These are phyloP conservation scores for Ganoderma resinaceum DNA, from an alignment of 1,284 basidiomycete species.

Conservation along the genomic window DNA sequence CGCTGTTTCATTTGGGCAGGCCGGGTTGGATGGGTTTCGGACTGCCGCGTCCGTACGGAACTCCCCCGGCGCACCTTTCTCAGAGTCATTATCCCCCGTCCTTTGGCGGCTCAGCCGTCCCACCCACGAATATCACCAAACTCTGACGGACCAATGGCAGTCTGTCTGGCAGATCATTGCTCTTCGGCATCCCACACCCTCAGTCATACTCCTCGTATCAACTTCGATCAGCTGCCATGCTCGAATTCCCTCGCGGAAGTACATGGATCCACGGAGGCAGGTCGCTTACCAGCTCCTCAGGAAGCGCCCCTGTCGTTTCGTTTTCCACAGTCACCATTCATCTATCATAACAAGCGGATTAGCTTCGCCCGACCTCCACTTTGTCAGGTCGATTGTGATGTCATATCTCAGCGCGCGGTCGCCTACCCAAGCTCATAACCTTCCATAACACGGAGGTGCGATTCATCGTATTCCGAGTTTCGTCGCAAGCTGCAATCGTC, in stretches of 20 bases:
- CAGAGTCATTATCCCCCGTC: constrained; percentile 15
- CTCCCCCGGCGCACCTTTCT: constrained; percentile 16
- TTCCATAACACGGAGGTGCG: background rate
- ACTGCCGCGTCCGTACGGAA: constrained; percentile 23
- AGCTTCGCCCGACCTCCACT: background rate
- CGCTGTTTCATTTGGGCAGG: constrained; percentile 16
- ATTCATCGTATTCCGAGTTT: background rate
- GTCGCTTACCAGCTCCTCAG: background rate
- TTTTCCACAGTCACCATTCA: constrained; percentile 1
- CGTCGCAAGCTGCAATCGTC: background rate
- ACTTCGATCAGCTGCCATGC: background rate
- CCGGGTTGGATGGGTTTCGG: constrained; percentile 27
- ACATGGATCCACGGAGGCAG: constrained; percentile 1
- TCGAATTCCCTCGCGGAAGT: background rate
- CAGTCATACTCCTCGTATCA: background rate
- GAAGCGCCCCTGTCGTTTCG: background rate
- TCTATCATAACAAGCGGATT: constrained; percentile 1
- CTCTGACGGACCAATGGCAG: constrained; percentile 9
- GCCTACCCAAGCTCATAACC: too few species aligned
- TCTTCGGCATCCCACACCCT: background rate
- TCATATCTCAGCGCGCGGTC: background rate
- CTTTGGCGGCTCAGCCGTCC: constrained; percentile 19
- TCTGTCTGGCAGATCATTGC: background rate
- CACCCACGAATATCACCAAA: constrained; percentile 28
- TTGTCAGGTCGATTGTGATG: background rate